phyloP scores from a whole-genome alignment of 768 basidiomycete species.

The Tylopilus sp. region DNA sequence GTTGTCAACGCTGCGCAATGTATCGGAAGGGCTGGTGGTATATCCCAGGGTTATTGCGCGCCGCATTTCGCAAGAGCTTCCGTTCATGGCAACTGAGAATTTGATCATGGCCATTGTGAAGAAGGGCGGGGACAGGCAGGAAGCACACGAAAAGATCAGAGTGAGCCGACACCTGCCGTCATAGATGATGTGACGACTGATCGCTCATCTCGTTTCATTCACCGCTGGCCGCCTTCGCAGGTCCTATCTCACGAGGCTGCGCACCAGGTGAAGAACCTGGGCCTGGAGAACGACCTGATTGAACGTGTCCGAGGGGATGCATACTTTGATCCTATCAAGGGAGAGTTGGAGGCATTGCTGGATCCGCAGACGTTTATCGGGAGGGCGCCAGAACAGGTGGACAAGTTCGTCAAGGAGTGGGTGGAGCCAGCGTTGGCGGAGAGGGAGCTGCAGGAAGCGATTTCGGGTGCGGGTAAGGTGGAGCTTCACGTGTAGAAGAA shows the following conservation, averaged over 20 bases:
- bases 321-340: constrained; percentile 91
- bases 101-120: constrained; percentile 99
- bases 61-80: constrained; percentile 90
- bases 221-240: constrained; percentile 32
- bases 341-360: constrained; percentile 71
- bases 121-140: constrained; percentile 91
- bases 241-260: constrained; percentile 95
- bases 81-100: constrained; percentile 99
- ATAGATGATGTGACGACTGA: constrained; percentile 14
- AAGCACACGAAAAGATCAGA: constrained; percentile 94
- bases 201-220: constrained; percentile 8
- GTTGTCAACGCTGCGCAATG: constrained; percentile 91
- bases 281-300: constrained; percentile 93
- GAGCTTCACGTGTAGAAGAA: constrained; percentile 55
- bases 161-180: constrained; percentile 38
- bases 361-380: constrained; percentile 90
- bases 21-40: constrained; percentile 98
- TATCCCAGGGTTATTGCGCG: constrained; percentile 95
- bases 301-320: constrained; percentile 73
- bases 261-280: constrained; percentile 90
- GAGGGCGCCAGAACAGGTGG: constrained; percentile 93
- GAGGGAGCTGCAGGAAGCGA: constrained; percentile 49
- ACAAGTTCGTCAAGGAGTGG: constrained; percentile 82
- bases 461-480: constrained; percentile 51
- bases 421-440: constrained; percentile 78